Percentiles rank a stretch among this genome's conserved stretches.
Evolutionary conservation across 495 filamentous ascomycete genomes (phyloP).

Genomic region (Aspergillus conjunctus): DNA sequence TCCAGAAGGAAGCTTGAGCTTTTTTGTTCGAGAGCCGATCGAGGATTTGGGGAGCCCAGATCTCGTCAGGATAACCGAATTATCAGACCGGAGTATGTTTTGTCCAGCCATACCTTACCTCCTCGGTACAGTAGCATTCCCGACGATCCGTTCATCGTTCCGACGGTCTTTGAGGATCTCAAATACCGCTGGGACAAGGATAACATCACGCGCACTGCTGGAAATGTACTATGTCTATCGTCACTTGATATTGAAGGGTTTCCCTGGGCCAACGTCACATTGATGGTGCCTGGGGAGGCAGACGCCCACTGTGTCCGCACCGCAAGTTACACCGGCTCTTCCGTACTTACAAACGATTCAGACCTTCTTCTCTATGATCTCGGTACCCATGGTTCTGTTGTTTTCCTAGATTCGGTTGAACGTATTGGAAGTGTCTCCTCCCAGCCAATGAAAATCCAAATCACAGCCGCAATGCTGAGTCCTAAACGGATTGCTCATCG

Average conservation of each 20-base stretch:
- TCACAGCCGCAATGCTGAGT: conserved; percentile 44
- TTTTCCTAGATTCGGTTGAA: conserved; percentile 57
- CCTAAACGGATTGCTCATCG: conserved; percentile 38
- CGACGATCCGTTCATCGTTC: conserved; percentile 65
- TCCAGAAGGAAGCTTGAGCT: conserved; percentile 43
- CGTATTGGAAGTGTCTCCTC: conserved; percentile 22
- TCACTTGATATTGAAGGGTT: conserved; percentile 20
- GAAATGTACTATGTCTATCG: conserved; percentile 10
- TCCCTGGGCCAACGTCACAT: conserved; percentile 52
- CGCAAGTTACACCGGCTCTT: conserved; percentile 50
- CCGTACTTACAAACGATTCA: conserved; percentile 69
- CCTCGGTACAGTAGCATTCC: conserved; percentile 44
- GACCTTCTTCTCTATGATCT: conserved; percentile 73
- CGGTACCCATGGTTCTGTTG: conserved; percentile 56
- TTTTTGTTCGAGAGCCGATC: conserved; percentile 28
- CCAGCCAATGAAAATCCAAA: conserved; percentile 20
- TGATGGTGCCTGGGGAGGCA: conserved; percentile 70
- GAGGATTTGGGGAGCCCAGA: conserved; percentile 8
- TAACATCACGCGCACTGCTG: conserved; percentile 24
- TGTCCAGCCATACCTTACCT: conserved; percentile 30
- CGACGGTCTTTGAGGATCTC: conserved; percentile 67
- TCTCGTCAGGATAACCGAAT: neutral
- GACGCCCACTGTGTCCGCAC: conserved; percentile 66
- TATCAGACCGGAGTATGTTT: conserved; percentile 27
- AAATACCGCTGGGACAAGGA: conserved; percentile 36